Conservation (phyloP, 2,329 filamentous ascomycete genomes). For the Curvularia spicifera region DNA sequence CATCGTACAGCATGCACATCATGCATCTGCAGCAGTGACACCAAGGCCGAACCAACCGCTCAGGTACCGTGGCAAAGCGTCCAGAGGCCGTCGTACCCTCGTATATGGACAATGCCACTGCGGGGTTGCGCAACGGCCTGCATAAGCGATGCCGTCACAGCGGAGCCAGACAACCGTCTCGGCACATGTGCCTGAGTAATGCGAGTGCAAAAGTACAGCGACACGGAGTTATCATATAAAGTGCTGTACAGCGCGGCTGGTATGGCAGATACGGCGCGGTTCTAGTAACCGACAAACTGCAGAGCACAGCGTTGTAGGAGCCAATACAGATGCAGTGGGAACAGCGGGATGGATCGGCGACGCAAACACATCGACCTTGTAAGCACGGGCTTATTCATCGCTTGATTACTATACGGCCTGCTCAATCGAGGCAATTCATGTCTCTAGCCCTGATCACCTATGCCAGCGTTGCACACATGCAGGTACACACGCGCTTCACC, state of each 20-base stretch:
- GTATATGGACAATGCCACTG: conserved; percentile 4
- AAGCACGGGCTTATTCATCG: neutral
- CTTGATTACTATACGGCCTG: neutral
- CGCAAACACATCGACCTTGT: neutral
- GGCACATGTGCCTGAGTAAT: conserved; percentile 12
- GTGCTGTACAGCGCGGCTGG: neutral
- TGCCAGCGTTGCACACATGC: neutral
- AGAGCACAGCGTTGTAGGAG: neutral
- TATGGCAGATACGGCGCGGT: no score
- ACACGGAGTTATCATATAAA: neutral
- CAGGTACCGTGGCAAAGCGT: conserved; percentile 16
- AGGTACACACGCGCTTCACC: conserved; percentile 3
- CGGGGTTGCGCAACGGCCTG: conserved; percentile 5
- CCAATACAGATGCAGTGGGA: neutral
- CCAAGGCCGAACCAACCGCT: conserved; percentile 8
- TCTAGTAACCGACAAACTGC: no score
- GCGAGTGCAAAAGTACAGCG: neutral
- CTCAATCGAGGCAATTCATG: neutral
- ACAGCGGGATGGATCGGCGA: neutral
- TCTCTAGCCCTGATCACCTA: neutral
- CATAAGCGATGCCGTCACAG: conserved; percentile 15
- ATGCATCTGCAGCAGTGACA: neutral
- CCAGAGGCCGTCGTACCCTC: neutral
- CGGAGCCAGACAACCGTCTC: conserved; percentile 12
- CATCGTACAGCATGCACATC: neutral